phyloP scores from a whole-genome alignment of 805 yeast species.

The Suhomyces pyralidae region DNA sequence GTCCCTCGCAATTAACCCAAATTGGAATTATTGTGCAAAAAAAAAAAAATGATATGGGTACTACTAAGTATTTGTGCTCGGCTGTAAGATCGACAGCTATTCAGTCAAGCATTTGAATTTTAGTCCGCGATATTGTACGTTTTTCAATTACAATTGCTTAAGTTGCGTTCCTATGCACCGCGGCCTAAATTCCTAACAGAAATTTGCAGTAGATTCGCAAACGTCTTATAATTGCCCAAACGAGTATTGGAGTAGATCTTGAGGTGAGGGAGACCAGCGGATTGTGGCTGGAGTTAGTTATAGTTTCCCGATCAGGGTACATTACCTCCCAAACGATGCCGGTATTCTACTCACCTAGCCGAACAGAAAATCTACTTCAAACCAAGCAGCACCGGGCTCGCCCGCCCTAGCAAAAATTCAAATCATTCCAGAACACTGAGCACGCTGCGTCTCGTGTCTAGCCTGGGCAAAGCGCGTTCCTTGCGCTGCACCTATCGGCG shows the following conservation, averaged over 20 bases:
- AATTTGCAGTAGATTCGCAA: background rate
- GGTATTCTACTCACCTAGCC: background rate
- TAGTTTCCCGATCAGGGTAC: background rate
- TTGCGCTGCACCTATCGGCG: background rate
- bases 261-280: background rate
- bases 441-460: background rate
- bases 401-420: background rate
- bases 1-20: background rate
- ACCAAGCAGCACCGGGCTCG: background rate
- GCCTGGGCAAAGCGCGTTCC: background rate
- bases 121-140: background rate
- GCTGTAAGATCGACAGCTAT: background rate
- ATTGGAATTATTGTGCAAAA: background rate
- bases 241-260: background rate
- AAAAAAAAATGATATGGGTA: background rate
- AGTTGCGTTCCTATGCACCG: background rate
- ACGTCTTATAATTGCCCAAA: background rate
- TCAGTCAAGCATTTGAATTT: background rate
- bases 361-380: background rate
- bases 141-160: background rate
- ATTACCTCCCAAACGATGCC: background rate
- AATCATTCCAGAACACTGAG: background rate
- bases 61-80: background rate
- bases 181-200: background rate
- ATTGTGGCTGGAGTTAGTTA: background rate